These are phyloP conservation scores for Xylogone sp. DNA, from an alignment of 2,329 filamentous ascomycete species.

Conservation along the genomic window DNA sequence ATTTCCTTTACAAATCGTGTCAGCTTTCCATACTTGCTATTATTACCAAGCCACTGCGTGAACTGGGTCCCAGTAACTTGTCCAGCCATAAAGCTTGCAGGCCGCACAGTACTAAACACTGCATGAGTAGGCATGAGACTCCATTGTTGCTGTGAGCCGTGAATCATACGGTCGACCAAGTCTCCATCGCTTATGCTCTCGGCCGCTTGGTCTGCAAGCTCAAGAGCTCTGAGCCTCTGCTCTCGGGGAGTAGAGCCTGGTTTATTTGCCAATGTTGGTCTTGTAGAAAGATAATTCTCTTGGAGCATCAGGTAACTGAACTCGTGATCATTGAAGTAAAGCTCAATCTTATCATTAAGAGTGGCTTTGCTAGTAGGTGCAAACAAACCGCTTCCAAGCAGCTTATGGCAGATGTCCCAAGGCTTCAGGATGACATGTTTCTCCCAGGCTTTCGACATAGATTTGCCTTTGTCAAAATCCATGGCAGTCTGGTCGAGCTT, in stretches of 20 bases:
- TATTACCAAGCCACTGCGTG: conserved; percentile 90
- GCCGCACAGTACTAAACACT: conserved; percentile 89
- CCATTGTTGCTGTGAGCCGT: conserved; percentile 97
- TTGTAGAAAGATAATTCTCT: conserved; percentile 90
- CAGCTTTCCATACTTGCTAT: conserved; percentile 79
- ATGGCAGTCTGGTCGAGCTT: conserved; percentile 81
- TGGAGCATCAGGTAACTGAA: conserved; percentile 98
- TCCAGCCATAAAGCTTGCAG: conserved; percentile 82
- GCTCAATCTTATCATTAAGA: conserved; percentile 94
- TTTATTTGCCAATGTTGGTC: conserved; percentile 61
- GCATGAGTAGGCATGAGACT: conserved; percentile 96
- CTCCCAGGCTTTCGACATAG: conserved; percentile 97
- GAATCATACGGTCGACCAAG: conserved; percentile 95
- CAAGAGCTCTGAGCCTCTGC: conserved; percentile 75
- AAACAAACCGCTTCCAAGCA: conserved; percentile 85
- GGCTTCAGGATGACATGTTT: conserved; percentile 96
- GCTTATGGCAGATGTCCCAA: conserved; percentile 96
- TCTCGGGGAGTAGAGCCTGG: conserved; percentile 60
- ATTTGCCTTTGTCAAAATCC: conserved; percentile 80
- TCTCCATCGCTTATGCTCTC: conserved; percentile 98
- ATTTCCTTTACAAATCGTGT: conserved; percentile 85
- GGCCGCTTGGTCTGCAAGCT: conserved; percentile 82
- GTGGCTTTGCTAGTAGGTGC: conserved; percentile 77
- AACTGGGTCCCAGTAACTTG: conserved; percentile 73
- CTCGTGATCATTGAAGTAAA: conserved; percentile 99